Base-by-base conservation (phyloP, 2,329 filamentous ascomycete species). In the Oidium heveae region DNA sequence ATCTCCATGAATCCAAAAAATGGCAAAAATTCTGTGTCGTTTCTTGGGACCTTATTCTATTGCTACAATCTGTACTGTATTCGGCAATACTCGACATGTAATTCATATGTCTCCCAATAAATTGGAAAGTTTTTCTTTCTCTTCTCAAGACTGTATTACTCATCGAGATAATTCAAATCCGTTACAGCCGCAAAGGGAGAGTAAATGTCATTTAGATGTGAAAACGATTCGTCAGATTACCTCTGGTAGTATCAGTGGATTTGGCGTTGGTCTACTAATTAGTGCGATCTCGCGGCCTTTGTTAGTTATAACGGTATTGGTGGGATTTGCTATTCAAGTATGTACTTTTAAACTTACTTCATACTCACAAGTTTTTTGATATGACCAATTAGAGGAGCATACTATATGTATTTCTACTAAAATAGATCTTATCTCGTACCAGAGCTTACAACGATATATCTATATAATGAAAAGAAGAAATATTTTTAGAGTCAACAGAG, bases 211-310 rank as follows among this genome's bases (percentile, higher is more conserved):
- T 43, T 28, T 28, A 28, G 18, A 43, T n/a, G 39, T 20, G 18
- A 43, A 43, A n/a, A 54, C 28, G 4, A 36, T 54, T n/a, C 52
- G 52, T 34, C 22, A 54, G 13, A 13, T 54, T 32, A 22, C 32
- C 4, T 46, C 52, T 18, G 52, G 52, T 18, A 54, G 52, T 24
- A 54, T 54, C 28, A 10, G 53, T 62, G 62, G 61, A 20, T 33
- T 63, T 33, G 61, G 61, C 56, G 57, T 61, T 7, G 62, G 63
- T 2, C 53, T 88, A 34, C 68, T 80, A 0, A 72, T 87, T 28
- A 78, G 79, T 56, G 69, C 82, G 16, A 86, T 88, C 65, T 86
- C 81, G 9, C 77, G 77, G 63, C 77, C 80, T 1, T 68, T 88
- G 51, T 80, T 82, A 1, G 62, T 87, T 16, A 65, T 88, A 20